These are phyloP conservation scores for Stereum hirsutum DNA, from an alignment of 1,284 basidiomycete species.

Conservation along the genomic window DNA sequence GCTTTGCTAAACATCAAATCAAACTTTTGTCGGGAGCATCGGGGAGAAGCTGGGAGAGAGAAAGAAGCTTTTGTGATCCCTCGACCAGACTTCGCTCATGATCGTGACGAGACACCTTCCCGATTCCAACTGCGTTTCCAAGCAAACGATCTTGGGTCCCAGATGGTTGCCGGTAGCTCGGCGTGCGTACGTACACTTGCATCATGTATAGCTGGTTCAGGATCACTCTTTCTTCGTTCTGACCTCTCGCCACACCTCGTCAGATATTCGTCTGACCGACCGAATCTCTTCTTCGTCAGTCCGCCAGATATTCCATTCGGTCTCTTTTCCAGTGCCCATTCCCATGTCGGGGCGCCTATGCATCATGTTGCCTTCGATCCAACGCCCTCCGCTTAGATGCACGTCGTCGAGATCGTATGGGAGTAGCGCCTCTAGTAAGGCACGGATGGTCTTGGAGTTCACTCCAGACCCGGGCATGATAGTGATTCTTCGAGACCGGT, in stretches of 20 bases:
- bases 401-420: constrained; percentile 53
- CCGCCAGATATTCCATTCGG: constrained; percentile 61
- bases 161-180: no score
- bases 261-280: constrained; percentile 39
- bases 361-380: constrained; percentile 42
- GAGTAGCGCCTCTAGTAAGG: constrained; percentile 38
- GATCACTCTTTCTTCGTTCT: no score
- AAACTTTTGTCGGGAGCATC: no score
- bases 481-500: constrained; percentile 29
- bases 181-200: no score
- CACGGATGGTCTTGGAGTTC: constrained; percentile 39
- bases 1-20: no score
- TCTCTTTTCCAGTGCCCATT: constrained; percentile 48
- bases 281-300: constrained; percentile 44
- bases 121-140: no score
- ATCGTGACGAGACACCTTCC: no score
- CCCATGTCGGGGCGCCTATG: constrained; percentile 51
- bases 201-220: no score
- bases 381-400: constrained; percentile 62
- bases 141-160: no score
- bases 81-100: no score
- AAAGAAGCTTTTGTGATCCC: no score
- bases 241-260: constrained; percentile 16
- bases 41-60: no score
- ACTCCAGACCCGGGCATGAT: constrained; percentile 70